phyloP scores from a whole-genome alignment of 2,329 filamentous ascomycete species.

The Huntiella moniliformis region DNA sequence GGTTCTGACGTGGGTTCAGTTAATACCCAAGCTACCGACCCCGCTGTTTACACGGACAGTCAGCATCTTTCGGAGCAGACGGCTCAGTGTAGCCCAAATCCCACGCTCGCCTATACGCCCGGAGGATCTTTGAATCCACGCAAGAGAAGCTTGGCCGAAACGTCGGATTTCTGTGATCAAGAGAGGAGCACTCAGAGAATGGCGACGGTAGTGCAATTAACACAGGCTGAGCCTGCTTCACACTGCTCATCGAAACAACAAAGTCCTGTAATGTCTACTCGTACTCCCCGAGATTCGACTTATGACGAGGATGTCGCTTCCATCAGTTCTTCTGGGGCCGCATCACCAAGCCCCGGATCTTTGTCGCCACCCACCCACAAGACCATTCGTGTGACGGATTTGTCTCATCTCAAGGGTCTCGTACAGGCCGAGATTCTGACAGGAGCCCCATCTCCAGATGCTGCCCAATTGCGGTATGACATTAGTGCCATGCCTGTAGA shows the following conservation, averaged over 20 bases:
- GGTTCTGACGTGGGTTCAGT: slow-evolving; percentile 6
- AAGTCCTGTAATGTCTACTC: background rate
- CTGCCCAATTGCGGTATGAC: slow-evolving; percentile 53
- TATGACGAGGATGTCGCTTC: background rate
- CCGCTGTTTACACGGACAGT: background rate
- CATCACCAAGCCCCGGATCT: background rate
- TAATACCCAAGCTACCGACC: slow-evolving; percentile 7
- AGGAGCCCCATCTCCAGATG: slow-evolving; percentile 15
- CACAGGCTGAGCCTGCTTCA: too few species aligned
- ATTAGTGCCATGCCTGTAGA: slow-evolving; percentile 95
- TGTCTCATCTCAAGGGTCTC: slow-evolving; percentile 80
- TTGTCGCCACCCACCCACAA: background rate
- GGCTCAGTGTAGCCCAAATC: too few species aligned
- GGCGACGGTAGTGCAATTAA: too few species aligned
- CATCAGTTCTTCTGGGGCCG: background rate
- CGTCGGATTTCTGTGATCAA: background rate
- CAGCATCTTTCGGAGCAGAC: too few species aligned
- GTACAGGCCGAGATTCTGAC: slow-evolving; percentile 58
- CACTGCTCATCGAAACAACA: background rate
- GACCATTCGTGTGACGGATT: slow-evolving; percentile 47
- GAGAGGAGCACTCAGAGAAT: too few species aligned
- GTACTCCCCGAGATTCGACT: too few species aligned
- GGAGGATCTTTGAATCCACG: too few species aligned
- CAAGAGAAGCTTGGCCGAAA: background rate
- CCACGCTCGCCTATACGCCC: too few species aligned